These are phyloP conservation scores for Candida alai DNA, from an alignment of 805 yeast genomes.

Conservation along the genomic window DNA sequence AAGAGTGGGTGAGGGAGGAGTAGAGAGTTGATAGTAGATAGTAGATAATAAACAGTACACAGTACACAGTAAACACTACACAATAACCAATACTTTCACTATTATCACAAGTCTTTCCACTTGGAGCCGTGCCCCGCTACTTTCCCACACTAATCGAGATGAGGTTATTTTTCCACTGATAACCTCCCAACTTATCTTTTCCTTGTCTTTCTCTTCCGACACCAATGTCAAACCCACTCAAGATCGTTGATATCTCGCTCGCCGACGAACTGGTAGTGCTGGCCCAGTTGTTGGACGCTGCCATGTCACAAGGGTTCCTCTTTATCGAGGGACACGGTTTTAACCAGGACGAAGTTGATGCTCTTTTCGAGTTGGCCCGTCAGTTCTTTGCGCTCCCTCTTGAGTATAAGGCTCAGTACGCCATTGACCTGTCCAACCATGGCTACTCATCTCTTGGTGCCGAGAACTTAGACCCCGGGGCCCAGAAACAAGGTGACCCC, in stretches of 20 bases:
- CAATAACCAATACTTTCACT: too few relatives aligned
- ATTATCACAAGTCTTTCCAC: too few relatives aligned
- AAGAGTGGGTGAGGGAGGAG: slow-evolving; percentile 10
- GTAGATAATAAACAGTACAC: too few relatives aligned
- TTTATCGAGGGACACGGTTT: slow-evolving; percentile 69
- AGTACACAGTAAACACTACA: too few relatives aligned
- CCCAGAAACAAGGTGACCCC: slow-evolving; percentile 49
- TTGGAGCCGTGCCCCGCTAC: too few relatives aligned
- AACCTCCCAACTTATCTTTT: too few relatives aligned
- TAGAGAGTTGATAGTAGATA: too few relatives aligned
- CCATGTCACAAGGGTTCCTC: slow-evolving; percentile 60
- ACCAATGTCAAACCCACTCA: slow-evolving; percentile 41
- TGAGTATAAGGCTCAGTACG: slow-evolving; percentile 46
- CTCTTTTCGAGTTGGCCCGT: slow-evolving; percentile 46
- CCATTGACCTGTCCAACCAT: slow-evolving; percentile 53
- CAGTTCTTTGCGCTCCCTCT: slow-evolving; percentile 49
- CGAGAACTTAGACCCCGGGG: slow-evolving; percentile 45
- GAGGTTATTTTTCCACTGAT: too few relatives aligned
- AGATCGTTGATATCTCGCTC: slow-evolving; percentile 55
- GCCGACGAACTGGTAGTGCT: slow-evolving; percentile 41
- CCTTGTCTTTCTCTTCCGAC: too few relatives aligned
- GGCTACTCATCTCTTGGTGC: slow-evolving; percentile 57
- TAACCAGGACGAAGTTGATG: slow-evolving; percentile 49
- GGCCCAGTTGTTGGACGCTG: slow-evolving; percentile 51
- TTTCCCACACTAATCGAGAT: too few relatives aligned